Conservation (phyloP, 495 filamentous ascomycete species). For the Neurospora pannonica region DNA sequence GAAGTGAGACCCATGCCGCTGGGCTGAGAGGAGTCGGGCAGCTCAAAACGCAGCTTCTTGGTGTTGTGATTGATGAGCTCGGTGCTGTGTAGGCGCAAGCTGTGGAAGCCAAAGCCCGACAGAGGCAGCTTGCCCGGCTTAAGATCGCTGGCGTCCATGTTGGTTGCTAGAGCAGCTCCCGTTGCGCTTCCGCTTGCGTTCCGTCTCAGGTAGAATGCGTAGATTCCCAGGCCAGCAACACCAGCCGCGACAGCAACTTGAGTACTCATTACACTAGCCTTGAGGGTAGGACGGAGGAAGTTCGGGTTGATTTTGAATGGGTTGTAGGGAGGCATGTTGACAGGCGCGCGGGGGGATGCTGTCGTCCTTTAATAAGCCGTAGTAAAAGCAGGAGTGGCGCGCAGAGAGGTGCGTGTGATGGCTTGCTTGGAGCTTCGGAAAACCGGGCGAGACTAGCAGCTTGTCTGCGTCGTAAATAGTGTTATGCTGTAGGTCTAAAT, state of each 20-base stretch:
- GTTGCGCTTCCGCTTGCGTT: background rate
- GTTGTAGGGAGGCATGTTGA: slow-evolving; percentile 9
- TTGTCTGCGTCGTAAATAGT: background rate
- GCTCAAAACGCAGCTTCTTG: slow-evolving; percentile 52
- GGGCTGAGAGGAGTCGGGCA: slow-evolving; percentile 38
- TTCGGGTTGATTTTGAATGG: background rate
- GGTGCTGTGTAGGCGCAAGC: slow-evolving; percentile 37
- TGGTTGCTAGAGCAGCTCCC: background rate
- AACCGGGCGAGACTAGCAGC: background rate
- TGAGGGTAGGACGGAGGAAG: slow-evolving; percentile 8
- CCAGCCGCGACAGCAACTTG: slow-evolving; percentile 18
- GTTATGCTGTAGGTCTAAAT: background rate
- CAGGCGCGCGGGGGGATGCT: background rate
- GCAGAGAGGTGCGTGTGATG: background rate
- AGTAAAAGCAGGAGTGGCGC: background rate
- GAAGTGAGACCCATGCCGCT: slow-evolving; percentile 48
- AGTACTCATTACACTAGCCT: slow-evolving; percentile 17
- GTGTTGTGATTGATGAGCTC: slow-evolving; percentile 57
- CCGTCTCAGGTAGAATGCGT: slow-evolving; percentile 15
- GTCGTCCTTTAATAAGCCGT: slow-evolving; percentile 1
- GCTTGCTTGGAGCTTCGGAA: background rate
- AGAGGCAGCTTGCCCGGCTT: slow-evolving; percentile 17
- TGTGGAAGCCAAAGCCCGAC: slow-evolving; percentile 25
- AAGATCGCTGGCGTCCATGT: background rate
- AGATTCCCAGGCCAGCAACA: slow-evolving; percentile 19